phyloP scores from a whole-genome alignment of 163 green algal species.

The Chlorella variabilis region DNA sequence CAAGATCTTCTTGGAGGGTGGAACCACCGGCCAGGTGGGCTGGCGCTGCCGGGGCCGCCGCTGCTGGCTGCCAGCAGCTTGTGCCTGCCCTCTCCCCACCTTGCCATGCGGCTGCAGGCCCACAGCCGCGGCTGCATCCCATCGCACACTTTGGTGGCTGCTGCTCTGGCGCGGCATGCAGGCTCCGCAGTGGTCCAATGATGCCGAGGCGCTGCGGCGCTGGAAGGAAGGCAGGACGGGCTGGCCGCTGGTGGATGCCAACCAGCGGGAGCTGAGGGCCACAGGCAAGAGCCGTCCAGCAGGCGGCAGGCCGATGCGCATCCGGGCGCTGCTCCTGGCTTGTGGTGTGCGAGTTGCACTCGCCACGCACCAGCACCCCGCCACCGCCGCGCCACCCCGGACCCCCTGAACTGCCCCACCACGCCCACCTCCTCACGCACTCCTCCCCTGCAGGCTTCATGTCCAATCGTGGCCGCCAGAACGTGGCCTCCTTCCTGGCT shows the following conservation, averaged over 20 bases:
- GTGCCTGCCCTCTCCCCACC: not conserved
- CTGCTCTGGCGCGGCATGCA: no score
- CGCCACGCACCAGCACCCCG: no score
- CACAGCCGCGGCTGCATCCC: no score
- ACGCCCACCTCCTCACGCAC: no score
- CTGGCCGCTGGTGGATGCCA: conserved; percentile 95
- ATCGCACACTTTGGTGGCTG: no score
- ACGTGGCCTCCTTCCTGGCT: conserved; percentile 89
- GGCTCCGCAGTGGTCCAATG: conserved; percentile 60
- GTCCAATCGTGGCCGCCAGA: conserved; percentile 95
- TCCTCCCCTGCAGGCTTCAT: conserved; percentile 85
- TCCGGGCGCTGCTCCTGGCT: no score
- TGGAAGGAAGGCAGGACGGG: conserved; percentile 85
- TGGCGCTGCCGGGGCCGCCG: not conserved
- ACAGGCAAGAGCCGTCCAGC: conserved; percentile 57
- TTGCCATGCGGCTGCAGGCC: no score
- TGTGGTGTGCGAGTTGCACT: no score
- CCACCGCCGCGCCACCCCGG: no score
- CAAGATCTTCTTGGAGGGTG: conserved; percentile 43
- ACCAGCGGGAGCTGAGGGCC: conserved; percentile 93
- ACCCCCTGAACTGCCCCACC: not conserved
- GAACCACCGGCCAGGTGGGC: conserved; percentile 14
- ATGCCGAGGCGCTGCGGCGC: conserved; percentile 69
- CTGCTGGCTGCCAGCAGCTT: not conserved
- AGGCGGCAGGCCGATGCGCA: no score